Conservation (phyloP, 495 filamentous ascomycete species). For the Neurospora sp. region DNA sequence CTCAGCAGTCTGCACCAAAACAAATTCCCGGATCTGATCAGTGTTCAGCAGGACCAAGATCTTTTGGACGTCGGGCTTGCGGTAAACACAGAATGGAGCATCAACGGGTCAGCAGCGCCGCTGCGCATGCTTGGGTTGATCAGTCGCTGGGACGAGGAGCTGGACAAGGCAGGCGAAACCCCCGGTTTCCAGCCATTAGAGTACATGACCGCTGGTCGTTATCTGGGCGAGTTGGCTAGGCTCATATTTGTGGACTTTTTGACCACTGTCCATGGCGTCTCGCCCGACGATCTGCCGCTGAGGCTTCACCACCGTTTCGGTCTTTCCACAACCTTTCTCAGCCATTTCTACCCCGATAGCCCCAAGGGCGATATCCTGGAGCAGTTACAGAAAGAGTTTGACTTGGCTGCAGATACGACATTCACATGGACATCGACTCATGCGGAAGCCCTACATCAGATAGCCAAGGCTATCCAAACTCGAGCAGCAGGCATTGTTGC, state of each 20-base stretch:
- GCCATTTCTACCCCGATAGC: conserved; percentile 47
- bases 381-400: conserved; percentile 43
- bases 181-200: conserved; percentile 82
- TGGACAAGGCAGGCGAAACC: conserved; percentile 55
- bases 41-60: conserved; percentile 50
- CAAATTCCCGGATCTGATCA: conserved; percentile 42
- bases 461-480: conserved; percentile 53
- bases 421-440: conserved; percentile 52
- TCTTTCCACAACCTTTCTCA: conserved; percentile 63
- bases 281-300: conserved; percentile 38
- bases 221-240: conserved; percentile 73
- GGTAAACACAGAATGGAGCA: conserved; percentile 82
- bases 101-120: conserved; percentile 60
- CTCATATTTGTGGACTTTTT: conserved; percentile 61
- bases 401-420: conserved; percentile 17
- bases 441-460: conserved; percentile 46
- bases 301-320: conserved; percentile 54
- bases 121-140: conserved; percentile 53
- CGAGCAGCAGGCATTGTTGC: conserved; percentile 65
- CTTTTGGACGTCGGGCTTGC: conserved; percentile 50
- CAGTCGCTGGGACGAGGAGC: conserved; percentile 58
- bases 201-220: conserved; percentile 78
- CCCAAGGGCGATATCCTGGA: conserved; percentile 37
- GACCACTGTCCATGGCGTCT: conserved; percentile 29
- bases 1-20: conserved; percentile 51